Percentiles rank a stretch among this genome's conserved stretches.
phyloP scores from a whole-genome alignment of 1,139 yeast genomes.

The Magnusiomyces suaveolens region DNA sequence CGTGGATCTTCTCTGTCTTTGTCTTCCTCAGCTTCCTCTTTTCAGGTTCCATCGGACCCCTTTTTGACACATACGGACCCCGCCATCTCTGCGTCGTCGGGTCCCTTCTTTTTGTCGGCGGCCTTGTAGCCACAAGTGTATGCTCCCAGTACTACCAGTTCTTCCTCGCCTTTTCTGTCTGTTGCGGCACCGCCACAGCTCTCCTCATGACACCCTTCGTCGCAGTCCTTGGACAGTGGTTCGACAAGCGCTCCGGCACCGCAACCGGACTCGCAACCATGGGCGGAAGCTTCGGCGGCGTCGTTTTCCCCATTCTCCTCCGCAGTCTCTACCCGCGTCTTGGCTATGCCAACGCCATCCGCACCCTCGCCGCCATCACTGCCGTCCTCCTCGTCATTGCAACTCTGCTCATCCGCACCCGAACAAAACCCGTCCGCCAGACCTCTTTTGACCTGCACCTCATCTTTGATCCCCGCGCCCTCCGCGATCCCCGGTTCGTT shows the following conservation, averaged over 20 bases:
- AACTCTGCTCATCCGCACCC: constrained; percentile 31
- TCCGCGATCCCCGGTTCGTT: constrained; percentile 37
- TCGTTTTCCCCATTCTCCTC: constrained; percentile 51
- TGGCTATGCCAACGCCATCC: constrained; percentile 53
- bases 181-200: constrained; percentile 51
- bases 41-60: constrained; percentile 49
- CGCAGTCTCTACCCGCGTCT: constrained; percentile 41
- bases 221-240: constrained; percentile 56
- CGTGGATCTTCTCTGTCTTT: constrained; percentile 61
- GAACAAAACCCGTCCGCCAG: constrained; percentile 7
- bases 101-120: constrained; percentile 38
- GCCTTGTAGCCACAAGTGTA: constrained; percentile 49
- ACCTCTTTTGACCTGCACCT: neutral
- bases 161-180: constrained; percentile 46
- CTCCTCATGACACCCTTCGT: constrained; percentile 50
- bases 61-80: constrained; percentile 58
- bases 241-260: constrained; percentile 46
- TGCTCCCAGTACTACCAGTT: constrained; percentile 48
- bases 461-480: constrained; percentile 35
- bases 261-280: constrained; percentile 55
- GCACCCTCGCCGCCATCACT: constrained; percentile 46
- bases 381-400: constrained; percentile 35
- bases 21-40: constrained; percentile 48
- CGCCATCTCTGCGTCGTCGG: constrained; percentile 41
- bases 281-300: constrained; percentile 66